phyloP scores from a whole-genome alignment of 129 eudicot species.

The Rutidosis leptorrhynchoides region DNA sequence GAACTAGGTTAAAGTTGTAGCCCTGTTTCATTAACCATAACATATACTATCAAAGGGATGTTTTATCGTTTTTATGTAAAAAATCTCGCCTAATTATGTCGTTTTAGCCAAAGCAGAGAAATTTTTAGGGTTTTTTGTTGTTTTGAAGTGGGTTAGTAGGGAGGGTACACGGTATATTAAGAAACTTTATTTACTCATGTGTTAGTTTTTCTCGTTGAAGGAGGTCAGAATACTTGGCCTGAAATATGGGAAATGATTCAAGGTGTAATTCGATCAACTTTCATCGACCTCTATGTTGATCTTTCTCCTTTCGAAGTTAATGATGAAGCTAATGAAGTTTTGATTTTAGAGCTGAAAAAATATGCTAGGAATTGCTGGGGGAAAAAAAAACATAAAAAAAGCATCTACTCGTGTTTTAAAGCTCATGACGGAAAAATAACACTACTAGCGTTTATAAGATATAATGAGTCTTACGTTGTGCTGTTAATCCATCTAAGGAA shows the following conservation, averaged over 20 bases:
- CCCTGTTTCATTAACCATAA: slow-evolving; percentile 48
- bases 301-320: slow-evolving; percentile 84
- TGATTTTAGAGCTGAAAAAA: slow-evolving; percentile 61
- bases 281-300: slow-evolving; percentile 60
- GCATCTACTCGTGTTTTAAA: slow-evolving; percentile 83
- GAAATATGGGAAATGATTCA: slow-evolving; percentile 81
- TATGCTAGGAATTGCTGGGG: slow-evolving; percentile 79
- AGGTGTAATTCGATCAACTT: slow-evolving; percentile 65
- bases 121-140: too few relatives aligned
- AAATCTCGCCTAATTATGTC: too few relatives aligned
- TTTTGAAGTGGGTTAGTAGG: too few relatives aligned
- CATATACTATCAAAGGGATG: too few relatives aligned
- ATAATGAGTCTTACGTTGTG: neutral
- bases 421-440: slow-evolving; percentile 87
- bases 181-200: slow-evolving; percentile 79
- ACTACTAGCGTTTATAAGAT: neutral
- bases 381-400: slow-evolving; percentile 75
- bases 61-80: too few relatives aligned
- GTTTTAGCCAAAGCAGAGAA: slow-evolving; percentile 51
- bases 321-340: slow-evolving; percentile 50
- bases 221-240: slow-evolving; percentile 88
- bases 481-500: neutral
- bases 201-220: slow-evolving; percentile 86
- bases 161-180: too few relatives aligned
- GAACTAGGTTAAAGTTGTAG: slow-evolving; percentile 89